Evolutionary conservation across 2,329 filamentous ascomycete genomes (phyloP).

Genomic region (Arthrobotrys pseudoclavata): DNA sequence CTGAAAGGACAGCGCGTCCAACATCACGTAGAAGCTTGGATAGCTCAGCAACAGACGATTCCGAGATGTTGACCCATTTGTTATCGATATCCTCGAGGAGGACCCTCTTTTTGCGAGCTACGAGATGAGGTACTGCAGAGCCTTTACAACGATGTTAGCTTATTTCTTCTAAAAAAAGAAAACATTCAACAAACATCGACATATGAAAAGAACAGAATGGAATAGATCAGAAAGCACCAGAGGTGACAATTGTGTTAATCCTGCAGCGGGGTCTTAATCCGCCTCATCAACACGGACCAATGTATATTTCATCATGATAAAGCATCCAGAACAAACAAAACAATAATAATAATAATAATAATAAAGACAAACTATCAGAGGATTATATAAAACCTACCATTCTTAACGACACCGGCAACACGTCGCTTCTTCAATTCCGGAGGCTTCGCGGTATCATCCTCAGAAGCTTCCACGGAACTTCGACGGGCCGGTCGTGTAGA

Average conservation of each 20-base stretch:
- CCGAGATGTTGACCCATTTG: conserved; percentile 60
- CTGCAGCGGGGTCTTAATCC: conserved; percentile 60
- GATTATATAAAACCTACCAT: conserved; percentile 11
- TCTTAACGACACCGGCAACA: conserved; percentile 37
- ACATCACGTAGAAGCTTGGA: conserved; percentile 52
- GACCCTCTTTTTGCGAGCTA: conserved; percentile 54
- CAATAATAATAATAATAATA: too few species aligned
- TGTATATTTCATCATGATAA: conserved; percentile 59
- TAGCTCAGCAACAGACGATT: conserved; percentile 50
- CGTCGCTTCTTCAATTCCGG: conserved; percentile 25
- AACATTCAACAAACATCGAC: neutral
- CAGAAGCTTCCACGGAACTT: conserved; percentile 32
- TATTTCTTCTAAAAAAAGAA: neutral
- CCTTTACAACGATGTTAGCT: conserved; percentile 43
- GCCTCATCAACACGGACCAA: conserved; percentile 61
- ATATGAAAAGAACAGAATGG: neutral
- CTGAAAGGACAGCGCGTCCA: conserved; percentile 41
- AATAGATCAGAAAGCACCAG: conserved; percentile 58
- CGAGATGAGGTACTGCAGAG: conserved; percentile 35
- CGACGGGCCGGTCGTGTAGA: conserved; percentile 33
- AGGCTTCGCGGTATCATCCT: neutral
- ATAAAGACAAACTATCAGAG: neutral
- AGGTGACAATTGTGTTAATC: conserved; percentile 59
- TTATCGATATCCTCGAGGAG: conserved; percentile 52
- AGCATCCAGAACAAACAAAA: conserved; percentile 1